Conservation (phyloP, 805 yeast genomes). For the Saccharomyces jurei region DNA sequence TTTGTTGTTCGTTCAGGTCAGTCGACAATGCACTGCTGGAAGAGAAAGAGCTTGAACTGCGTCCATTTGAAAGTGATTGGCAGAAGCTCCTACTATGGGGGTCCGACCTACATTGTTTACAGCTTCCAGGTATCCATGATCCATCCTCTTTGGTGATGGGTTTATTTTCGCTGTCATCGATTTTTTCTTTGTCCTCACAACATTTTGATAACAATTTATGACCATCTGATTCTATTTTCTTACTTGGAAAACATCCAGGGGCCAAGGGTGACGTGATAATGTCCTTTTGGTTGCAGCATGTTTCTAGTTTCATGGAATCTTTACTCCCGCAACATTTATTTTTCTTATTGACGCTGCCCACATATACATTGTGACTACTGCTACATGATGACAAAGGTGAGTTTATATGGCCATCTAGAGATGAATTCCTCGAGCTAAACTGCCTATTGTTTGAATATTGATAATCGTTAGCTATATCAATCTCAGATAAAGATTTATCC, state of each 20-base stretch:
- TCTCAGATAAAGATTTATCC: neutral
- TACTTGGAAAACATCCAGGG: neutral
- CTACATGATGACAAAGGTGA: neutral
- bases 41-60: neutral
- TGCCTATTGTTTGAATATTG: neutral
- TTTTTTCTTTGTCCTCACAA: neutral
- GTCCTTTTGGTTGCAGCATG: neutral
- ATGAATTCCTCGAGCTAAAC: neutral
- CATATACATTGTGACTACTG: neutral
- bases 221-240: neutral
- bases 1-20: neutral
- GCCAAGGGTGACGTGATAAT: neutral
- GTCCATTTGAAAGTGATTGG: neutral
- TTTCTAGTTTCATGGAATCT: neutral
- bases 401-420: neutral
- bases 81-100: neutral
- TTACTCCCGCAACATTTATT: neutral
- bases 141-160: neutral
- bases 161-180: neutral
- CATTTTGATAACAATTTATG: neutral
- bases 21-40: neutral
- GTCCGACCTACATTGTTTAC: neutral
- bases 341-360: neutral
- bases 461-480: neutral
- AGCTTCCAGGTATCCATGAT: neutral